Evolutionary conservation across 345 rosid species (phyloP).

Genomic region (Ailanthus altissimus): DNA sequence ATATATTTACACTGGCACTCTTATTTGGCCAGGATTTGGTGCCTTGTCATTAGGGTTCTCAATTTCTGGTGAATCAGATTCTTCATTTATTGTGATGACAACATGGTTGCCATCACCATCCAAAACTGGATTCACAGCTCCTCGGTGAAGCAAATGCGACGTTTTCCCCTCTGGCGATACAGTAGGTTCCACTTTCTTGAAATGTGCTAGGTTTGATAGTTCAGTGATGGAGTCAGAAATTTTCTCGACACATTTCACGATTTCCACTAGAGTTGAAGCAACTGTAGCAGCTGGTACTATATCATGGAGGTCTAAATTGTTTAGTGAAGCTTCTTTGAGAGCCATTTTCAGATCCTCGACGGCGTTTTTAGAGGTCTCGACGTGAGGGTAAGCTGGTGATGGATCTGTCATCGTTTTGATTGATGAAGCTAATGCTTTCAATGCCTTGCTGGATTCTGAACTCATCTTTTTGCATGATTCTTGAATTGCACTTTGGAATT

Average conservation of each 20-base stretch:
- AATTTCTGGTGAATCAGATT: conserved; percentile 32
- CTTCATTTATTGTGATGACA: conserved; percentile 40
- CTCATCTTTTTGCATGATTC: conserved; percentile 48
- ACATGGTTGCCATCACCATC: conserved; percentile 39
- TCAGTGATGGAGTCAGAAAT: conserved; percentile 54
- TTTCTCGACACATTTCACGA: conserved; percentile 47
- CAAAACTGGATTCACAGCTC: conserved; percentile 51
- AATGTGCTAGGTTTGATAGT: conserved; percentile 54
- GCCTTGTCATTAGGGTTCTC: conserved; percentile 11
- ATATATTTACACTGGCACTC: conserved; percentile 35
- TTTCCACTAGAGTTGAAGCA: conserved; percentile 56
- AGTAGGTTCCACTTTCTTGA: conserved; percentile 44
- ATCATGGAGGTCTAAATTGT: conserved; percentile 41
- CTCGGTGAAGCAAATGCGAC: conserved; percentile 58
- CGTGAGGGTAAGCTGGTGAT: conserved; percentile 35
- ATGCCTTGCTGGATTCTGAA: conserved; percentile 53
- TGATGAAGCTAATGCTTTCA: conserved; percentile 56
- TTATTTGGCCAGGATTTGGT: conserved; percentile 14
- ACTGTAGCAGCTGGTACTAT: conserved; percentile 58
- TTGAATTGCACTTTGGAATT: conserved; percentile 42
- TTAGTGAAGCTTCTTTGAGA: conserved; percentile 35
- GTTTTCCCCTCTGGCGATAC: conserved; percentile 37
- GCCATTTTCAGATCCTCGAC: conserved; percentile 40
- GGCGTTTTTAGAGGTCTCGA: conserved; percentile 56
- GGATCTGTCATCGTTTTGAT: conserved; percentile 55